Evolutionary conservation across 1,139 yeast species (phyloP).

Genomic region (Sugiyamaella xylanicola): DNA sequence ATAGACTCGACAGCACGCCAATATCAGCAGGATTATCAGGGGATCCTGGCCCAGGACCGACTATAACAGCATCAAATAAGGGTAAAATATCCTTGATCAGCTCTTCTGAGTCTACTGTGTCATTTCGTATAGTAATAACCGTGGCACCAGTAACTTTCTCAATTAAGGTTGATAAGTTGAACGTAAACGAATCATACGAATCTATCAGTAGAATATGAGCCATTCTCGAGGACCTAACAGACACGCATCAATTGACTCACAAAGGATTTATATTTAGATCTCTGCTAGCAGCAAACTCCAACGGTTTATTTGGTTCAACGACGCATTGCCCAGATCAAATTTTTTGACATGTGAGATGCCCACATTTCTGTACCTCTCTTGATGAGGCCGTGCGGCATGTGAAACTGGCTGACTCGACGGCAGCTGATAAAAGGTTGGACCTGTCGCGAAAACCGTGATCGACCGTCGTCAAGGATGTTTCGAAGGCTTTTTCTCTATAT

Average conservation of each 20-base stretch:
- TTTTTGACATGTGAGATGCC: neutral
- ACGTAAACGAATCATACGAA: slow-evolving; percentile 93
- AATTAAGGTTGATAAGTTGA: slow-evolving; percentile 71
- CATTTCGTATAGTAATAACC: slow-evolving; percentile 76
- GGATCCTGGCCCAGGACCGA: slow-evolving; percentile 98
- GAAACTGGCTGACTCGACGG: neutral
- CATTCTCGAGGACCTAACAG: neutral
- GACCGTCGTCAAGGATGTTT: no score
- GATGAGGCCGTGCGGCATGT: neutral
- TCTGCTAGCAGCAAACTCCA: no score
- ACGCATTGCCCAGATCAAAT: neutral
- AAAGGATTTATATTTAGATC: no score
- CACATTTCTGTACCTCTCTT: neutral
- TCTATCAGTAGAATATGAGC: slow-evolving; percentile 67
- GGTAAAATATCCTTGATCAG: slow-evolving; percentile 45
- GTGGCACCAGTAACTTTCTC: slow-evolving; percentile 54
- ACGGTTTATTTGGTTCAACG: no score
- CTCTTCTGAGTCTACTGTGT: slow-evolving; percentile 53
- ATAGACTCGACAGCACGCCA: slow-evolving; percentile 70
- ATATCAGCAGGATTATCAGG: slow-evolving; percentile 67
- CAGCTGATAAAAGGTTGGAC: no score
- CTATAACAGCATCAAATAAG: slow-evolving; percentile 72
- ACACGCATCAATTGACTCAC: neutral
- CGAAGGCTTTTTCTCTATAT: no score
- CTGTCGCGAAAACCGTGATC: no score